A percentile compares a stretch with the other conserved stretches of the same genome.
phyloP scores from a whole-genome alignment of 140 eudicot genomes.

The Anethum foeniculum region DNA sequence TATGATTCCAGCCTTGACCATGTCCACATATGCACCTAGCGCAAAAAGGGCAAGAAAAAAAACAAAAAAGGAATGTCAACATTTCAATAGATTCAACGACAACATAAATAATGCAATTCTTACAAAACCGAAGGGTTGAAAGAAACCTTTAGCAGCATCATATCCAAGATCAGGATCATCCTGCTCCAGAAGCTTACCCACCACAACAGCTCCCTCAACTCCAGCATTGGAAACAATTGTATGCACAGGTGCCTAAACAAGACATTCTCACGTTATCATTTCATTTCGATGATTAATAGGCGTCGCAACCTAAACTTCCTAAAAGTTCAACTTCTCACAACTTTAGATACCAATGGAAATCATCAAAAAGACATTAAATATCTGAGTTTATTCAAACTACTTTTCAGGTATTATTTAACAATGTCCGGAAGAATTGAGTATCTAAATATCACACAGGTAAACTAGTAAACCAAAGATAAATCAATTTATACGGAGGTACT shows the following conservation, averaged over 20 bases:
- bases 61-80: neutral
- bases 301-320: neutral
- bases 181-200: conserved; percentile 68
- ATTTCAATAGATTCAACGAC: neutral
- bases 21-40: conserved; percentile 61
- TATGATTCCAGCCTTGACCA: conserved; percentile 67
- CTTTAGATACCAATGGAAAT: neutral
- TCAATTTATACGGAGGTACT: neutral
- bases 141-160: conserved; percentile 69
- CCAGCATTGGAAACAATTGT: conserved; percentile 75
- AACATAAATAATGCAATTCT: neutral
- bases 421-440: neutral
- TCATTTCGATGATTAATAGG: neutral
- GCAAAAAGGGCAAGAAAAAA: neutral
- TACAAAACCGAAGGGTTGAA: neutral
- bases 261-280: neutral
- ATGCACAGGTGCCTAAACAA: conserved; percentile 47
- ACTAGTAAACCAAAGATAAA: neutral
- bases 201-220: conserved; percentile 73
- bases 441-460: neutral
- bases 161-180: conserved; percentile 67
- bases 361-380: neutral
- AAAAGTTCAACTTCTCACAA: neutral
- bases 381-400: neutral
- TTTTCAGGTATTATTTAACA: neutral